Base-by-base conservation (phyloP, 768 basidiomycete species). In the Agaricus sinodeliciosus region DNA sequence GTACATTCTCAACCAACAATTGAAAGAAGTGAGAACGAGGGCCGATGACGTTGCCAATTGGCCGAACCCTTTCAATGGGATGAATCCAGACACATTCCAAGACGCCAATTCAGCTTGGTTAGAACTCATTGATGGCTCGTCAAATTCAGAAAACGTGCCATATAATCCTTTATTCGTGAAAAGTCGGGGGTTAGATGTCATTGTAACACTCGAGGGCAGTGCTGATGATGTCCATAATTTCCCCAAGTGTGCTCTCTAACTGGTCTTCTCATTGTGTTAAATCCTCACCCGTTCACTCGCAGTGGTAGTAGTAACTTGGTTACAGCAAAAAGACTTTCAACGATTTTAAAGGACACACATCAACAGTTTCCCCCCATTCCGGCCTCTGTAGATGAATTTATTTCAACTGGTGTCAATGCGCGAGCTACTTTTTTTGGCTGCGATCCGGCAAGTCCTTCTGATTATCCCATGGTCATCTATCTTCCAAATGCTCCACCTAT, bases 361-460 rank as follows among this genome's bases (percentile, higher is more conserved):
- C 80, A 84, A 55, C 65, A 64, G 42, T 81, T 87, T 62, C 86
- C 86, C 2, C 81, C 83, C 3, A 77, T 86, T 31, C 86, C 86
- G 13, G 60, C 67, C 5, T 73, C 70, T 8, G 59, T 71, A 0
- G 72, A 72, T 3, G 73, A 72, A 11, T 89, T 87, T 64, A 61
- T 84, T 34, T 63, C 68, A 1, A 76, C 76, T 4, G 85, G 86
- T 34, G 74, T 88, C 1, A 87, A 83, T 60, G 69, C 68, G 42
- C 78, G 84, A 25, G 80, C 87, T 2, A 86, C 85, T 0, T 90
- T 92, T 70, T 91, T 90, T 68, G 90, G 90, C 3, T 91, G 90
- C 62, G 68, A 85, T 59, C 77, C 82, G 3, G 63, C 74, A 43
- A 64, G 25, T 3, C 75, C 82, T 12, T 67, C 79, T 1, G 77